A percentile compares a stretch with the other conserved stretches of the same genome.
phyloP scores from a whole-genome alignment of 2,329 filamentous ascomycete genomes.

The Rhytidhysteron rufulum region DNA sequence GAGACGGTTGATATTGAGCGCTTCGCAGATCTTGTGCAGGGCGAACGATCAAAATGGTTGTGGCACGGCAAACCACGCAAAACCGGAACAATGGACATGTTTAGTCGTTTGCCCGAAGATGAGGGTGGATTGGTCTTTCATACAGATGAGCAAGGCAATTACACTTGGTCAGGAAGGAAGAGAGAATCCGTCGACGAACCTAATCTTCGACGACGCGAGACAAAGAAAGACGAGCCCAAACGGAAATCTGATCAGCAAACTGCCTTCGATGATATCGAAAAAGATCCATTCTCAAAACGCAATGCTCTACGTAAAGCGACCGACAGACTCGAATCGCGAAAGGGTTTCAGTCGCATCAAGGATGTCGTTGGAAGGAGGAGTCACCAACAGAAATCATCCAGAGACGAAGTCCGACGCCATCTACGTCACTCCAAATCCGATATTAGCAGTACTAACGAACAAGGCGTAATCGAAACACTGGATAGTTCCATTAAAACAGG shows the following conservation, averaged over 20 bases:
- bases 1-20: conserved; percentile 87
- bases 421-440: conserved; percentile 19
- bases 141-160: conserved; percentile 52
- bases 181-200: conserved; percentile 44
- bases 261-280: conserved; percentile 39
- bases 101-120: conserved; percentile 34
- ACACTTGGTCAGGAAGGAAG: conserved; percentile 46
- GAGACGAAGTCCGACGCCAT: conserved; percentile 26
- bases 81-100: conserved; percentile 31
- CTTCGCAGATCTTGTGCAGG: conserved; percentile 73
- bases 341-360: conserved; percentile 79
- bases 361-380: conserved; percentile 66
- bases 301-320: conserved; percentile 76
- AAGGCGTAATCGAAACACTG: neutral
- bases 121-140: conserved; percentile 48
- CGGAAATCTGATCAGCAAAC: conserved; percentile 13
- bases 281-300: conserved; percentile 53
- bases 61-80: conserved; percentile 89
- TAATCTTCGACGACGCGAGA: conserved; percentile 23
- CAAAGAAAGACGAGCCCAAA: conserved; percentile 26
- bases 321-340: conserved; percentile 73
- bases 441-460: neutral
- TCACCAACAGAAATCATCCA: conserved; percentile 38
- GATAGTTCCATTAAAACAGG: neutral
- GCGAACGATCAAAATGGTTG: conserved; percentile 85